Evolutionary conservation across 1,284 basidiomycete genomes (phyloP), one percentile per base, ranked within the genome.

Genomic region (Cutaneotrichosporon sp.): DNA sequence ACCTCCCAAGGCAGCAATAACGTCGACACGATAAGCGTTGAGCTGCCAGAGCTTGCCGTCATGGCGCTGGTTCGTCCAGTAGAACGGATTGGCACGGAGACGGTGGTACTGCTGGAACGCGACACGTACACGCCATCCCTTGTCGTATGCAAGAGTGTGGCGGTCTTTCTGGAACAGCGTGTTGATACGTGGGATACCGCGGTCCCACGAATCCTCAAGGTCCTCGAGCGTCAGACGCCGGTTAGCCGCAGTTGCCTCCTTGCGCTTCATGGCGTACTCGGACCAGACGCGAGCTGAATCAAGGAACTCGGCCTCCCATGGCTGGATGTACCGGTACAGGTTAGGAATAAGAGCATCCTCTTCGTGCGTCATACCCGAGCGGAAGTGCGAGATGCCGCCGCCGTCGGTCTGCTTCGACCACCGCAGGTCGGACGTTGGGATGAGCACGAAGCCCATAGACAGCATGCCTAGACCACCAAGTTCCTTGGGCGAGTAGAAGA

Each of bases 321-420:
- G 94, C 69, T 97, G 90, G 20, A 98, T 82, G 76, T 98, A 98
- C 52, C 94, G 90, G 78, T 97, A 98, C 75, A 98, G 75, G 75
- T 97, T 97, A 32, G 94, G 94, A 70, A 97, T 97, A 35, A 94
- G 81, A 66, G 92, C 89, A 66, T 92, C 89, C 68, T 92, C 88
- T 67, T 96, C 90, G 63, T 93, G 90, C 16, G 87, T 87, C 90
- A 97, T 93, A 71, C 93, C 94, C 52, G 91, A 88, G 65, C 92
- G 86, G 89, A 97, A 97, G 76, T 97, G 92, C 5, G 90, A 93
- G 52, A 92, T 73, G 81, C 86, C 85, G 57, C 89, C 90, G 54
- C 92, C 87, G 62, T 97, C 96, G 19, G 96, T 98, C 75, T 99
- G 96, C 74, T 96, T 97, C 45, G 89, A 92, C 92, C 93, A 98